phyloP scores from a whole-genome alignment of 2,329 filamentous ascomycete species.

The Penicillium sp. region DNA sequence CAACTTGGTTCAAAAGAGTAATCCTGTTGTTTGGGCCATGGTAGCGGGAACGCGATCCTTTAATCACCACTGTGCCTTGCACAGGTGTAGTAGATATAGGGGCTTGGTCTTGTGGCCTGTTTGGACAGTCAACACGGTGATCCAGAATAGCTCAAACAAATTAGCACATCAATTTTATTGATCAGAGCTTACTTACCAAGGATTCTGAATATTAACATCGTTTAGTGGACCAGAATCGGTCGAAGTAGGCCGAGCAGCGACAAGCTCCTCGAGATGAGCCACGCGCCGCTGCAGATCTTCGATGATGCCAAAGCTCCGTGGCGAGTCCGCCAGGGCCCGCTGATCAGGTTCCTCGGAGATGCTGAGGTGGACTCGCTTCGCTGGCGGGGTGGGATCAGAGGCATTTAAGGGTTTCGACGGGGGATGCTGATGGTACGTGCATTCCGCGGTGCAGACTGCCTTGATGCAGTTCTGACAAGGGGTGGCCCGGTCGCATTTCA shows the following conservation, averaged over 20 bases:
- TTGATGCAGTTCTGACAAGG: conserved; percentile 30
- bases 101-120: conserved; percentile 10
- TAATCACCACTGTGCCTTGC: conserved; percentile 23
- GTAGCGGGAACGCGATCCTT: conserved; percentile 27
- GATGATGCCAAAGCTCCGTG: conserved; percentile 17
- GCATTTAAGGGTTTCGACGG: not conserved
- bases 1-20: conserved; percentile 23
- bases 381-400: not conserved
- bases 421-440: conserved; percentile 20
- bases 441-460: conserved; percentile 18
- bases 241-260: conserved; percentile 7
- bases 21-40: conserved; percentile 27
- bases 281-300: conserved; percentile 29
- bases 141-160: not conserved
- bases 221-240: not conserved
- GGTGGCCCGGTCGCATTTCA: conserved; percentile 28
- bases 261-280: conserved; percentile 21
- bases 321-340: not conserved
- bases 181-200: conserved; percentile 6
- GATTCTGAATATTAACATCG: not conserved
- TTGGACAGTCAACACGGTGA: not conserved
- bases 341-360: not conserved
- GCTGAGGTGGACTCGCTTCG: conserved; percentile 11
- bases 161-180: no score
- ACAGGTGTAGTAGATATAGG: conserved; percentile 9